A percentile compares a stretch with the other conserved stretches of the same genome.
phyloP scores from a whole-genome alignment of 2,329 filamentous ascomycete genomes.

The Fusarium sp. region DNA sequence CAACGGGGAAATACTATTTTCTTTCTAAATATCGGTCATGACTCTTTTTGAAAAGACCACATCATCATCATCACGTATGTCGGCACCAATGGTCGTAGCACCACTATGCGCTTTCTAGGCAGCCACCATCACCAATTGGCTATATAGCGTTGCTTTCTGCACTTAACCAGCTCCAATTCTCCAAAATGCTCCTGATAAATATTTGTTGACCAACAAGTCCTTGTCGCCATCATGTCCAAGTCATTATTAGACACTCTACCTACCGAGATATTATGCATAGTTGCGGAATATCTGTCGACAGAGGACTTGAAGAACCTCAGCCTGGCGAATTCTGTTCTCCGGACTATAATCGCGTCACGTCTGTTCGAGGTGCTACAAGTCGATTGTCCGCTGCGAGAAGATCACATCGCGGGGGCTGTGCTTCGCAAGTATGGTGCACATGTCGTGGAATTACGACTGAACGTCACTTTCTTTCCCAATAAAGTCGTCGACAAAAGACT shows the following conservation, averaged over 20 bases:
- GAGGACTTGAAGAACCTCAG: slow-evolving; percentile 4
- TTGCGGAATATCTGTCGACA: neutral
- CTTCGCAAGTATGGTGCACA: neutral
- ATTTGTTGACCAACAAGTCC: neutral
- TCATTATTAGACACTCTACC: neutral
- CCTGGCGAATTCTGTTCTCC: neutral
- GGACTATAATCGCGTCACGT: neutral
- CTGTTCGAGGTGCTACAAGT: neutral
- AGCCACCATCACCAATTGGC: too few relatives aligned
- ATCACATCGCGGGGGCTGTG: neutral
- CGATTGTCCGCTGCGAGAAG: neutral
- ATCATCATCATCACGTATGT: too few relatives aligned
- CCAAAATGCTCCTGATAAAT: neutral
- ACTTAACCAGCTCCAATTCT: too few relatives aligned
- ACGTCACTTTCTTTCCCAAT: slow-evolving; percentile 3
- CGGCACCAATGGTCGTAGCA: too few relatives aligned
- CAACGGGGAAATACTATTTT: too few relatives aligned
- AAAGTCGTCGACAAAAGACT: too few relatives aligned
- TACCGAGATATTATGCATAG: neutral
- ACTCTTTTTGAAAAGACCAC: too few relatives aligned
- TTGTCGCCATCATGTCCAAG: neutral
- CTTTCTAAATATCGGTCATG: too few relatives aligned
- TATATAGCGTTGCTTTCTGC: too few relatives aligned
- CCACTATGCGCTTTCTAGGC: too few relatives aligned
- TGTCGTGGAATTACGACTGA: neutral